phyloP scores from a whole-genome alignment of 2,329 filamentous ascomycete genomes.

The Pseudogymnoascus sp. region DNA sequence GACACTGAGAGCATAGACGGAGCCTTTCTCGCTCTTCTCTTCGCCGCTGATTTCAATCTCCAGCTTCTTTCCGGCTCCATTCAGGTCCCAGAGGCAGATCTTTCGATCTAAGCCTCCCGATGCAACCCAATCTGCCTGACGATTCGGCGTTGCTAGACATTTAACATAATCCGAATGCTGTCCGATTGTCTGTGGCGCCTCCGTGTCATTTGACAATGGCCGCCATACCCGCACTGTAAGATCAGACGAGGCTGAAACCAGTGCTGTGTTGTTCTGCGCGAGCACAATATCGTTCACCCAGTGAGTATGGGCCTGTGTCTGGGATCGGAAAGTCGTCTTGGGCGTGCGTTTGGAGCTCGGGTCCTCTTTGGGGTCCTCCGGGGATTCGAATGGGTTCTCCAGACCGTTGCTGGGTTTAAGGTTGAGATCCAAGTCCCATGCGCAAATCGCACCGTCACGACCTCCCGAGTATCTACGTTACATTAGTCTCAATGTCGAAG shows the following conservation, averaged over 20 bases:
- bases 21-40: slow-evolving; percentile 82
- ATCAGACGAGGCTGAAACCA: slow-evolving; percentile 68
- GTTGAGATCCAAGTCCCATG: slow-evolving; percentile 81
- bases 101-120: slow-evolving; percentile 90
- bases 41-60: slow-evolving; percentile 81
- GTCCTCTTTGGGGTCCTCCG: slow-evolving; percentile 21
- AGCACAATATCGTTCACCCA: slow-evolving; percentile 72
- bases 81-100: slow-evolving; percentile 88
- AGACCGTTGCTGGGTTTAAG: slow-evolving; percentile 33
- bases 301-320: slow-evolving; percentile 68
- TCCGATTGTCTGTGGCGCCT: slow-evolving; percentile 73
- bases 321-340: slow-evolving; percentile 48
- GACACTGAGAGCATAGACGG: slow-evolving; percentile 82
- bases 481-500: slow-evolving; percentile 19
- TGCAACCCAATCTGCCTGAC: slow-evolving; percentile 74
- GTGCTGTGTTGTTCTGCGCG: slow-evolving; percentile 54
- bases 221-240: slow-evolving; percentile 72
- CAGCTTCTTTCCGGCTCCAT: slow-evolving; percentile 75
- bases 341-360: slow-evolving; percentile 35
- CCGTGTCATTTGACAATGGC: slow-evolving; percentile 56
- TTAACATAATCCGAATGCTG: slow-evolving; percentile 96
- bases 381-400: slow-evolving; percentile 27
- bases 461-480: slow-evolving; percentile 79
- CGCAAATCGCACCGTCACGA: slow-evolving; percentile 89
- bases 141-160: slow-evolving; percentile 71